Conservation (phyloP, 768 basidiomycete genomes). For the Austroboletus festivus region DNA sequence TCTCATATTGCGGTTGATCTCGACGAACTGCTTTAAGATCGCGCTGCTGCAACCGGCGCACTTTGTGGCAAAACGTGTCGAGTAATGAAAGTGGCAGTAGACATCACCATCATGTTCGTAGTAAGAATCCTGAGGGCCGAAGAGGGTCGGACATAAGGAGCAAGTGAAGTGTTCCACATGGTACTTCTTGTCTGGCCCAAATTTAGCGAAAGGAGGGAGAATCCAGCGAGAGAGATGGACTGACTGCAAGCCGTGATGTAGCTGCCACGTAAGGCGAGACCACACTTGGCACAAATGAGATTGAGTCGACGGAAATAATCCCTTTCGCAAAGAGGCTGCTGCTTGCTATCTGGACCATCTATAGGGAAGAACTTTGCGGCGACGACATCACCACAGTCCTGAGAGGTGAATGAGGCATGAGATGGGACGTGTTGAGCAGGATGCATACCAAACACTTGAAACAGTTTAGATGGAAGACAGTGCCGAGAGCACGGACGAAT, state of each 20-base stretch:
- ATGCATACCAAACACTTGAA: constrained; percentile 91
- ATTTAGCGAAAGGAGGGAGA: constrained; percentile 10
- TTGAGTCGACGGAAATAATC: constrained; percentile 97
- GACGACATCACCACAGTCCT: constrained; percentile 97
- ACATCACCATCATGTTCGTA: constrained; percentile 99
- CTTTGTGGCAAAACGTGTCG: constrained; percentile 96
- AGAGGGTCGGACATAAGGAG: constrained; percentile 91
- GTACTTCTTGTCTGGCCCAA: constrained; percentile 83
- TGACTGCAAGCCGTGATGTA: constrained; percentile 99
- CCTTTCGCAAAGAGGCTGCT: constrained; percentile 94
- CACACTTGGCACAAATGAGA: constrained; percentile 95
- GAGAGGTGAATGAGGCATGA: constrained; percentile 9
- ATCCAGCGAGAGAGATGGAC: constrained; percentile 31
- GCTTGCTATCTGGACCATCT: constrained; percentile 84
- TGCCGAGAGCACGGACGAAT: constrained; percentile 91
- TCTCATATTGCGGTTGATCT: constrained; percentile 96
- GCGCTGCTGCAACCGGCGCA: constrained; percentile 97
- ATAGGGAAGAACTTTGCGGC: constrained; percentile 99
- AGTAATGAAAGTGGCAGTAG: constrained; percentile 99
- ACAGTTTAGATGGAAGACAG: constrained; percentile 95
- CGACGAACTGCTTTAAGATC: constrained; percentile 98
- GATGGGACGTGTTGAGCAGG: neutral
- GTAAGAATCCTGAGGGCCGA: constrained; percentile 98
- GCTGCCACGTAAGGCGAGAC: constrained; percentile 89
- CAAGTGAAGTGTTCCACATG: constrained; percentile 99